A percentile compares a stretch with the other conserved stretches of the same genome.
These are phyloP conservation scores for Cylindricascospora bacillispora DNA, from an alignment of 1,139 yeast genomes.

Conservation along the genomic window DNA sequence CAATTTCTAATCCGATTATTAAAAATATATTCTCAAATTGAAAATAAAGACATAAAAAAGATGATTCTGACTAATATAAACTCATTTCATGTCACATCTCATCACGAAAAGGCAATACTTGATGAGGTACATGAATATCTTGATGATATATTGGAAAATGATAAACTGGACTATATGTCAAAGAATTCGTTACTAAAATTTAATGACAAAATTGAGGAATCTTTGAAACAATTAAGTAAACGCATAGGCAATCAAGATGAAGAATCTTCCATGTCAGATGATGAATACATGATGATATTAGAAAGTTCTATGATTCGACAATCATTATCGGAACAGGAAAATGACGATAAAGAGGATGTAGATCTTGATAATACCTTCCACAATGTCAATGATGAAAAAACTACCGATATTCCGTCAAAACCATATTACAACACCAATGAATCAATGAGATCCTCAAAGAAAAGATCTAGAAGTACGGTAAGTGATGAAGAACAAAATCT, in stretches of 20 bases:
- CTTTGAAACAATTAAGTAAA: constrained; percentile 9
- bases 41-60: constrained; percentile 42
- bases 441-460: too few species aligned
- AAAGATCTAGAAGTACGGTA: too few species aligned
- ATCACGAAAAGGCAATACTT: constrained; percentile 15
- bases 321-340: too few species aligned
- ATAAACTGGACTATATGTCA: constrained; percentile 31
- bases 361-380: too few species aligned
- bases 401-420: too few species aligned
- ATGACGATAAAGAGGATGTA: too few species aligned
- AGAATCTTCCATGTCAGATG: constrained; percentile 7
- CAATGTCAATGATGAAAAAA: too few species aligned
- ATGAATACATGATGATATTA: constrained; percentile 23
- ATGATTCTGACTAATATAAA: constrained; percentile 42
- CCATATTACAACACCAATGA: too few species aligned
- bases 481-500: too few species aligned
- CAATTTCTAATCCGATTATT: constrained; percentile 47
- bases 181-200: constrained; percentile 36
- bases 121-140: constrained; percentile 21
- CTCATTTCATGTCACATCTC: constrained; percentile 33
- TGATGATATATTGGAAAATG: constrained; percentile 20
- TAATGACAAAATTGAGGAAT: constrained; percentile 14
- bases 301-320: too few species aligned
- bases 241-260: constrained; percentile 10
- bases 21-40: constrained; percentile 35